Base-by-base conservation (phyloP, 2,329 filamentous ascomycete genomes). In the Myriosclerotinia curreyana region DNA sequence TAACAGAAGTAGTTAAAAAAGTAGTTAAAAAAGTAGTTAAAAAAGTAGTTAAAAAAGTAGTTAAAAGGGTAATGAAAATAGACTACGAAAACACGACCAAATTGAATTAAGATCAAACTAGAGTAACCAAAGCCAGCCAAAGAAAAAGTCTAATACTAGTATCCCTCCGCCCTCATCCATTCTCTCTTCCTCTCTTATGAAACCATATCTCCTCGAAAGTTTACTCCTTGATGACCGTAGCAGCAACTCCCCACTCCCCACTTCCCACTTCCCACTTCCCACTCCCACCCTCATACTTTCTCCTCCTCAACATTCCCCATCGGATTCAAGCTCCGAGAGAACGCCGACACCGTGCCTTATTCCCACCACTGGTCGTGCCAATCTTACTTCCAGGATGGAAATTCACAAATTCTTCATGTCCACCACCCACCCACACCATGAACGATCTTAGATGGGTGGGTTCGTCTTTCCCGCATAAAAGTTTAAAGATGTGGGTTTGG, bases 291-390 rank as follows among this genome's bases (percentile, higher is more conserved):
- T 44, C 38, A 28, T 46, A 20, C 38, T 46, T 46, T 11, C 25
- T 46, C 20, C 6, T 38, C 9, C 22, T 28, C 34, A 5, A 56
- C 38, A 8, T 56, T 25, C 2, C 53, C 53, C 9, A 44, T 38
- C 11, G 53, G 53, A 28, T 44, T 56, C 53, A 56, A 56, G 53
- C 22, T 46, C 28, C 22, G 20, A 25, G 46, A 56, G 38, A 56
- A 56, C 12, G 40, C n/a, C 25, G 53, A 42, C 9, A 46, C n/a
- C n/a, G n/a, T n/a, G n/a, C n/a, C 22, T 56, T 31, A 25, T 56
- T 11, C 15, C 22, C 38, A 12, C 22, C 25, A 22, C 36, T 28
- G 5, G 53, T 56, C 22, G 53, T 15, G 46, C 53, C 53, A 25
- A 56, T 22, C 38, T 44, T 56, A 8, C 36, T 42, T 28, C 53